Percentiles rank a stretch among this genome's conserved stretches.
phyloP scores from a whole-genome alignment of 495 filamentous ascomycete species.

The Astrothelium macrocarpum region DNA sequence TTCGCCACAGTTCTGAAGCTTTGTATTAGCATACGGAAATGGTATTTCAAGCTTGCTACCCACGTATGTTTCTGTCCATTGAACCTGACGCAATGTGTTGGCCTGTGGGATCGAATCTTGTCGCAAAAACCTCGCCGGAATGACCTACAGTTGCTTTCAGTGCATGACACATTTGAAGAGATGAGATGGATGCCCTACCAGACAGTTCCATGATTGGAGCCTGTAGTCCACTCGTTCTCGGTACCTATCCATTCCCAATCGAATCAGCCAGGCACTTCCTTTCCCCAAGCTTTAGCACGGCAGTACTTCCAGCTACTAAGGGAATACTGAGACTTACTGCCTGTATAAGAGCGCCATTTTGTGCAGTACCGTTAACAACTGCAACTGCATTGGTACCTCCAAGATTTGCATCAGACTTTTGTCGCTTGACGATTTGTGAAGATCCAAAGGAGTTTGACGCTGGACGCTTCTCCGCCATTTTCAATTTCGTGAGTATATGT shows the following conservation, averaged over 20 bases:
- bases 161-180: neutral
- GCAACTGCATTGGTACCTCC: constrained; percentile 51
- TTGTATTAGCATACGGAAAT: constrained; percentile 12
- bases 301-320: neutral
- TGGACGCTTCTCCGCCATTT: constrained; percentile 86
- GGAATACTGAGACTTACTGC: constrained; percentile 48
- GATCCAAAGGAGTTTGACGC: constrained; percentile 68
- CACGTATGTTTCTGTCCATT: constrained; percentile 88
- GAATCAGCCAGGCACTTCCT: constrained; percentile 24
- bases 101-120: constrained; percentile 79
- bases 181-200: constrained; percentile 40
- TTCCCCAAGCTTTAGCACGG: constrained; percentile 20
- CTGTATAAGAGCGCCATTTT: constrained; percentile 71
- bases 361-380: constrained; percentile 54
- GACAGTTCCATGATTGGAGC: constrained; percentile 92
- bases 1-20: constrained; percentile 75
- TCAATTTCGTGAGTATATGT: constrained; percentile 30
- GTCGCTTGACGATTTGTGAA: constrained; percentile 81
- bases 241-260: constrained; percentile 43
- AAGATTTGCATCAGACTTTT: constrained; percentile 60
- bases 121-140: constrained; percentile 78
- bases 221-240: constrained; percentile 76
- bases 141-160: constrained; percentile 38
- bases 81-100: constrained; percentile 88
- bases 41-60: constrained; percentile 20